Evolutionary conservation across 495 filamentous ascomycete genomes (phyloP).

Genomic region (Tuber indicum): DNA sequence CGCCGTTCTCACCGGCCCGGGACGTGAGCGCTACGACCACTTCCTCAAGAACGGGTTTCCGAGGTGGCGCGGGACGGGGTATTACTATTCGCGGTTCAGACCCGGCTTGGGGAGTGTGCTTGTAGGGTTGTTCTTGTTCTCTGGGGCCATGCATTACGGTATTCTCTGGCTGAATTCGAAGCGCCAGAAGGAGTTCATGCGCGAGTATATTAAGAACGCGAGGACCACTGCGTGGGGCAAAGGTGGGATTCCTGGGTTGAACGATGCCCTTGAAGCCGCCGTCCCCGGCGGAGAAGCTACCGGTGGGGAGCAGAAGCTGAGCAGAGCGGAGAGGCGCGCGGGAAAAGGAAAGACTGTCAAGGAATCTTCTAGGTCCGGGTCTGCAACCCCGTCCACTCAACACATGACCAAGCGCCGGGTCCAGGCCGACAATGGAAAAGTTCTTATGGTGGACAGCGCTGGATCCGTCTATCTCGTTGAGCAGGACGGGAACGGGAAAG

Average conservation of each 20-base stretch:
- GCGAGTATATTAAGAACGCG: conserved; percentile 84
- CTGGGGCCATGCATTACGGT: conserved; percentile 76
- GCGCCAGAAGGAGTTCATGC: conserved; percentile 82
- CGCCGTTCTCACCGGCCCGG: conserved; percentile 71
- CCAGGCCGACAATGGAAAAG: conserved; percentile 88
- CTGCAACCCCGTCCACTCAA: conserved; percentile 50
- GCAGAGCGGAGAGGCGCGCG: conserved; percentile 78
- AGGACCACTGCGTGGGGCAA: conserved; percentile 84
- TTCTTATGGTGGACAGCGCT: conserved; percentile 80
- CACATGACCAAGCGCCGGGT: conserved; percentile 68
- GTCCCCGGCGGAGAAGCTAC: conserved; percentile 49
- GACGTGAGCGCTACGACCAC: conserved; percentile 85
- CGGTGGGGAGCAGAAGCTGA: conserved; percentile 54
- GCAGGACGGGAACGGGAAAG: conserved; percentile 74
- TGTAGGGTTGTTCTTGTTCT: conserved; percentile 72
- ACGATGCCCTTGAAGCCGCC: conserved; percentile 44
- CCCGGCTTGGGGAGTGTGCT: conserved; percentile 83
- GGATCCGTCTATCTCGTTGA: conserved; percentile 92
- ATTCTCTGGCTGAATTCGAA: conserved; percentile 77
- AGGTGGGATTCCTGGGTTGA: conserved; percentile 43
- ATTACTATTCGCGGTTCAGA: conserved; percentile 91
- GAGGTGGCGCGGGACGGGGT: conserved; percentile 91
- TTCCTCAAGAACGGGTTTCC: conserved; percentile 94
- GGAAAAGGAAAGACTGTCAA: conserved; percentile 48
- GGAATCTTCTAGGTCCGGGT: conserved; percentile 37